phyloP scores from a whole-genome alignment of 345 rosid genomes.

The Carallia pectinifolia region DNA sequence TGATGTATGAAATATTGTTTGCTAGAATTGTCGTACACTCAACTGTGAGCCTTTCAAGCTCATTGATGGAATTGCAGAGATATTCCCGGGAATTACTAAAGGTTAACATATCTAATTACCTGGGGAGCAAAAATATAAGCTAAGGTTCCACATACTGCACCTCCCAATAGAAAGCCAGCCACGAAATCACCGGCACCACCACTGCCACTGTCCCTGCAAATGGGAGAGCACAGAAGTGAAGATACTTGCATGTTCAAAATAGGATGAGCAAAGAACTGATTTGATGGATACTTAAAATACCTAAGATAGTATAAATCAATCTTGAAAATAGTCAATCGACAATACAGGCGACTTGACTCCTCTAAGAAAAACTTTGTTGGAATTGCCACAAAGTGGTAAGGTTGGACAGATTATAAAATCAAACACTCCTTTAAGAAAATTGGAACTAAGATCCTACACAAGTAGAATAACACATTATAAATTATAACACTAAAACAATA shows the following conservation, averaged over 20 bases:
- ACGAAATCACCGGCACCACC: slow-evolving; percentile 70
- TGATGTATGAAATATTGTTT: neutral
- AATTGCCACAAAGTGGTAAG: too few species aligned
- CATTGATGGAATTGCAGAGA: neutral
- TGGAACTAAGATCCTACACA: too few species aligned
- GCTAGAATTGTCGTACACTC: neutral
- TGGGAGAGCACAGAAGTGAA: neutral
- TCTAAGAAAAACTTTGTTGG: too few species aligned
- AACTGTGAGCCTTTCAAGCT: neutral
- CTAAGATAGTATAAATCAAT: too few species aligned
- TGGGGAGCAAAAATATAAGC: slow-evolving; percentile 86
- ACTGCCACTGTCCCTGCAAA: slow-evolving; percentile 49
- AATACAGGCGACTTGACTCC: too few species aligned
- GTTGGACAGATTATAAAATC: too few species aligned
- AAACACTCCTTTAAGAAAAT: too few species aligned
- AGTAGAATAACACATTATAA: neutral
- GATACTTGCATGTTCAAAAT: neutral
- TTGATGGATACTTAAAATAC: too few species aligned
- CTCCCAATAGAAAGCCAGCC: slow-evolving; percentile 86
- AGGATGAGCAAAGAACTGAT: too few species aligned
- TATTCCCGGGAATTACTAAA: slow-evolving; percentile 5
- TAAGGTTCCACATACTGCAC: slow-evolving; percentile 76
- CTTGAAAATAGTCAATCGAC: too few species aligned
- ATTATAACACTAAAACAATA: neutral
- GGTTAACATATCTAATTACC: slow-evolving; percentile 38